Evolutionary conservation across 345 rosid genomes (phyloP), one percentile per base, ranked within the genome.

Genomic region (Lagerstroemia speciosa): DNA sequence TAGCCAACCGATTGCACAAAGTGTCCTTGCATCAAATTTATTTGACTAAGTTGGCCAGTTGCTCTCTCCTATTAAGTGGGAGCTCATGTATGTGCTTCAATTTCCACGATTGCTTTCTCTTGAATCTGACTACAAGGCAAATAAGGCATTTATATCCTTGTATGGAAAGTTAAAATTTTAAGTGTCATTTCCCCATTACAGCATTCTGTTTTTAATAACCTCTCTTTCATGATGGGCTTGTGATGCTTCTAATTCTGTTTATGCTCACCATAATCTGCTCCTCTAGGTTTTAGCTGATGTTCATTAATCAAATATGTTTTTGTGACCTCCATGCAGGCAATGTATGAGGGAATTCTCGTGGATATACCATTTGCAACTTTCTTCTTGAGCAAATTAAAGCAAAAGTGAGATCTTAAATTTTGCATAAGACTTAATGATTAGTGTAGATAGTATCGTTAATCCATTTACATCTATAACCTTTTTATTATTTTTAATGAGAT

Each of bases 341-440:
- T 94, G 96, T 94, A 88, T 83, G 99, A 94, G 85, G 97, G 99
- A 69, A 89, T 94, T 83, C 90, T 94, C 45, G 98, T 94, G 78
- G 99, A 94, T 73, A 88, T 94, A 74, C 99, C 99, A 70, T 94
- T 94, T 72, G 97, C 99, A 61, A 90, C 98, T 62, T 94, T 94
- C 88, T 94, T 94, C 84, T 84, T 94, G 88, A 94, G 98, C 93
- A 94, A 94, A 81, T 76, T 94, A 75, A 94, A 91, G 72, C 96
- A 82, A 62, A 94, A 92, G 99, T 94, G 87, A 65, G 85, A 76
- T 69, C 52, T 67, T 24, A 33, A 38, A 53, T 8, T 40, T 32
- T n/a, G 31, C 69, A 24, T 9, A 29, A 30, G 16, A 34, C 46
- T 2, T 8, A 50, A 67, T 52, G 40, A 3, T 58, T 20, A 10